These are phyloP conservation scores for Mycena metata DNA, from an alignment of 768 basidiomycete genomes.

Conservation along the genomic window DNA sequence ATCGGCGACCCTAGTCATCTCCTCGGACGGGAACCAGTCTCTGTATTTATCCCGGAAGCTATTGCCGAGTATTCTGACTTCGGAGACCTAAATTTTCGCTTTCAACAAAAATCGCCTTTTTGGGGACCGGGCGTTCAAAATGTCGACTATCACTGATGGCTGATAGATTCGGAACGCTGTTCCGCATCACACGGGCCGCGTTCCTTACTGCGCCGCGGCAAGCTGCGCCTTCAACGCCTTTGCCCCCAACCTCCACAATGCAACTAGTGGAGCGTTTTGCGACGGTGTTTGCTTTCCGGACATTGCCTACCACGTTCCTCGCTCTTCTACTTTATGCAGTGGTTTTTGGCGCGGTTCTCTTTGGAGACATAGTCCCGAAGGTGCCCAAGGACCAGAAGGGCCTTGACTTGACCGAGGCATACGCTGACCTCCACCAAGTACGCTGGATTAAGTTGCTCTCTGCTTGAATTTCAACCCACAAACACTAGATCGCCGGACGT, in stretches of 20 bases:
- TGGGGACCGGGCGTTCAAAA: background rate
- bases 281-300: slow-evolving; percentile 49
- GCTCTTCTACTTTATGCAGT: slow-evolving; percentile 61
- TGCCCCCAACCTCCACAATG: slow-evolving; percentile 24
- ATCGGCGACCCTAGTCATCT: too few species aligned
- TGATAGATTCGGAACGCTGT: too few species aligned
- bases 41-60: too few species aligned
- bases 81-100: too few species aligned
- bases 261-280: slow-evolving; percentile 35
- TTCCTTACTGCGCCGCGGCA: too few species aligned
- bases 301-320: slow-evolving; percentile 60
- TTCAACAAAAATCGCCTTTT: background rate
- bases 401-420: slow-evolving; percentile 66
- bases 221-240: too few species aligned
- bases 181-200: too few species aligned
- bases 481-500: slow-evolving; percentile 68
- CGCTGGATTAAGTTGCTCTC: background rate
- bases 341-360: slow-evolving; percentile 60
- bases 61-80: too few species aligned
- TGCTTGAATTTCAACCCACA: slow-evolving; percentile 1
- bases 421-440: slow-evolving; percentile 70
- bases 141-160: too few species aligned
- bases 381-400: slow-evolving; percentile 61
- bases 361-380: slow-evolving; percentile 62
- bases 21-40: too few species aligned